Percentiles rank a stretch among this genome's conserved stretches.
Evolutionary conservation across 1,284 basidiomycete species (phyloP).

Genomic region (Malassezia pachydermatis): DNA sequence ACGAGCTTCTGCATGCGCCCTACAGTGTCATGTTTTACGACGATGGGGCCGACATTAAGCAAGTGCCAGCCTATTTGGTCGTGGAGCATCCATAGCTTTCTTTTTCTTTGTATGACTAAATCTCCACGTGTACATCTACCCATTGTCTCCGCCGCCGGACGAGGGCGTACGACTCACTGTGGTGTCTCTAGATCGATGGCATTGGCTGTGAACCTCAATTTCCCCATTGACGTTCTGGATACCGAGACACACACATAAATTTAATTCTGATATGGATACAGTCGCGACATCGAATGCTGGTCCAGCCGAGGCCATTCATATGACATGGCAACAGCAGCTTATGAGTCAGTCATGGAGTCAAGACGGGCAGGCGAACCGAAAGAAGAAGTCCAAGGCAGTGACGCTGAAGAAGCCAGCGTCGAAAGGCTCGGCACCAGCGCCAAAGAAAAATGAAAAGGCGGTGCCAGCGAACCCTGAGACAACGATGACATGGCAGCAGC

Average conservation of each 20-base stretch:
- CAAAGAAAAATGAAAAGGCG: neutral
- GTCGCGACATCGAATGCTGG: neutral
- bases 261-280: neutral
- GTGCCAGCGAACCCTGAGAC: neutral
- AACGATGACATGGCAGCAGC: slow-evolving; percentile 16
- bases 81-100: slow-evolving; percentile 30
- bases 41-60: slow-evolving; percentile 38
- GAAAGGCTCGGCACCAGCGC: neutral
- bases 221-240: neutral
- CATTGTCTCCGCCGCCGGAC: no score
- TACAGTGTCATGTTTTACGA: slow-evolving; percentile 46
- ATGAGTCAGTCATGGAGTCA: slow-evolving; percentile 4
- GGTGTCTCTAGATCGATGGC: slow-evolving; percentile 1
- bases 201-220: neutral
- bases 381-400: slow-evolving; percentile 5
- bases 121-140: neutral
- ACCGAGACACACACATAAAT: neutral
- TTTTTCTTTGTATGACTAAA: slow-evolving; percentile 16
- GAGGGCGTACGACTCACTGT: neutral
- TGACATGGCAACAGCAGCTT: slow-evolving; percentile 18
- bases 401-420: neutral
- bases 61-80: slow-evolving; percentile 42
- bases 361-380: slow-evolving; percentile 3
- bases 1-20: slow-evolving; percentile 34
- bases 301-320: neutral